These are phyloP conservation scores for Pyrenochaeta sp. DNA, from an alignment of 2,329 filamentous ascomycete species.

Conservation along the genomic window DNA sequence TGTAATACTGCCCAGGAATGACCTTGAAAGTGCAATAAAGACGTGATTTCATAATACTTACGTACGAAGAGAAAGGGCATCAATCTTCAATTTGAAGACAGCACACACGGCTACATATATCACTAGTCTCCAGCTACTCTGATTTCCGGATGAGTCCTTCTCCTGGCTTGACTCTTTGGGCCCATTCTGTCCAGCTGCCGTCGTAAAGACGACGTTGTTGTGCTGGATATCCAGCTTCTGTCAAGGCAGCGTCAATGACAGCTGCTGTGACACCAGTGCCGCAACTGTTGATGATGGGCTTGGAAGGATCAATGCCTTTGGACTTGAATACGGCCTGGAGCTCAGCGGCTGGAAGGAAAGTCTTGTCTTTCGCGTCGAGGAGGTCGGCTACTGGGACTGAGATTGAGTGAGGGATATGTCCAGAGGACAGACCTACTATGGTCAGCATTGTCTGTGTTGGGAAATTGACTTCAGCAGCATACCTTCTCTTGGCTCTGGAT, in stretches of 20 bases:
- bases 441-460: constrained; percentile 3
- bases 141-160: constrained; percentile 69
- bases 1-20: too few species aligned
- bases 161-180: constrained; percentile 67
- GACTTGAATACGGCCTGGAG: constrained; percentile 77
- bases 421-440: constrained; percentile 70
- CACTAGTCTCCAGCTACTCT: constrained; percentile 4
- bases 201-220: constrained; percentile 83
- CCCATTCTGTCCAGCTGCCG: constrained; percentile 95
- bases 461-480: constrained; percentile 4
- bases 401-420: constrained; percentile 89
- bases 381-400: constrained; percentile 82
- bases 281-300: constrained; percentile 86
- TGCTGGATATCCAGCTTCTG: constrained; percentile 76
- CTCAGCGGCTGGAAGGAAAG: constrained; percentile 75
- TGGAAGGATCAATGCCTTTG: constrained; percentile 80
- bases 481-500: constrained; percentile 85
- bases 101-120: not conserved
- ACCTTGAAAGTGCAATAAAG: too few species aligned
- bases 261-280: constrained; percentile 95
- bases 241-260: constrained; percentile 85
- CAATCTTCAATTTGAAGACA: constrained; percentile 4
- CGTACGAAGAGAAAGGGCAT: constrained; percentile 12
- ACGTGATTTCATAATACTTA: too few species aligned
- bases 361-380: constrained; percentile 82